Evolutionary conservation across 164 flowering plant genomes (phyloP).

Genomic region (Echeveria elegans): DNA sequence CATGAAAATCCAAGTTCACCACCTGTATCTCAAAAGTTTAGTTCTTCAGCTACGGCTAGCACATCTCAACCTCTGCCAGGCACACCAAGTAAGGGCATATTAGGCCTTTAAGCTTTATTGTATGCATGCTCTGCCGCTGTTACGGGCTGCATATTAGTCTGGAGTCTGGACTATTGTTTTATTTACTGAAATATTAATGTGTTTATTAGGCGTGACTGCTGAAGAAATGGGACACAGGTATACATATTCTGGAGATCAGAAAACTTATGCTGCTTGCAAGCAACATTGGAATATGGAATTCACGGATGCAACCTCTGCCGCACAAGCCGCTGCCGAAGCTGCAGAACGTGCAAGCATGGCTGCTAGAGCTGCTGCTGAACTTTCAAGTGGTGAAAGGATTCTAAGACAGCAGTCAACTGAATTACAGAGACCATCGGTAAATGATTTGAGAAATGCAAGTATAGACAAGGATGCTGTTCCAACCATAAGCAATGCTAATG

Average conservation of each 20-base stretch:
- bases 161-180: background rate
- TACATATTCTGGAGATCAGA: slow-evolving; percentile 19
- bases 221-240: slow-evolving; percentile 19
- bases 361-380: slow-evolving; percentile 93
- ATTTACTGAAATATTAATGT: slow-evolving; percentile 8
- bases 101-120: background rate
- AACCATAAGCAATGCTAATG: background rate
- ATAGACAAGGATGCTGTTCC: slow-evolving; percentile 12
- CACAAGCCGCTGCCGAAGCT: slow-evolving; percentile 96
- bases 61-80: slow-evolving; percentile 19
- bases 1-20: slow-evolving; percentile 22
- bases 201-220: slow-evolving; percentile 22
- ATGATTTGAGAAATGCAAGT: slow-evolving; percentile 16
- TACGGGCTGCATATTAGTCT: background rate
- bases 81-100: slow-evolving; percentile 33
- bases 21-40: slow-evolving; percentile 17
- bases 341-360: slow-evolving; percentile 94
- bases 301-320: slow-evolving; percentile 91
- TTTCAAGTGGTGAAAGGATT: slow-evolving; percentile 39
- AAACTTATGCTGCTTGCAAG: slow-evolving; percentile 17
- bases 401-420: slow-evolving; percentile 32
- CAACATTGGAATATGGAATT: slow-evolving; percentile 69
- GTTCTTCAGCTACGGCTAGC: slow-evolving; percentile 19
- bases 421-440: slow-evolving; percentile 19
- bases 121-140: background rate